Conservation (phyloP, 2,329 filamentous ascomycete genomes). For the Corynespora cassiicola region DNA sequence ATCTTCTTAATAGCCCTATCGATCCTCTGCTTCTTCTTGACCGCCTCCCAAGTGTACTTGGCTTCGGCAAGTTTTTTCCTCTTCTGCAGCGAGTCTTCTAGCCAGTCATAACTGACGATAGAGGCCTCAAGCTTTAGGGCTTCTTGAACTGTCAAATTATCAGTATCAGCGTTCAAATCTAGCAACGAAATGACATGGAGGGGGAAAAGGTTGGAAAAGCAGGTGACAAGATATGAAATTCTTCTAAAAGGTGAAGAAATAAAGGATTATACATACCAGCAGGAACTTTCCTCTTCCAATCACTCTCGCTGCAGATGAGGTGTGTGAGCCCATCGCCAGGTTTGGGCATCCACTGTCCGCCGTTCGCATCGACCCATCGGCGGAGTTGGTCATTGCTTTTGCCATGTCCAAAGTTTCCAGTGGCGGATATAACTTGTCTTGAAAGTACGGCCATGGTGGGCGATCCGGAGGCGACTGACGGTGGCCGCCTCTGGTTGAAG, state of each 20-base stretch:
- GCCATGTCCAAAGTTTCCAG: constrained; percentile 62
- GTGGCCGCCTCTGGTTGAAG: background rate
- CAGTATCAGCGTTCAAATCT: constrained; percentile 2
- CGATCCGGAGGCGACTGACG: too few species aligned
- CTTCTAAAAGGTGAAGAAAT: too few species aligned
- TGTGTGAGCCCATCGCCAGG: constrained; percentile 71
- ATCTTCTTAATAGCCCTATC: constrained; percentile 34
- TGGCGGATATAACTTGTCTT: constrained; percentile 61
- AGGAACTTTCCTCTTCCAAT: constrained; percentile 61
- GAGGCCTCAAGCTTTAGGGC: constrained; percentile 25
- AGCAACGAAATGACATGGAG: constrained; percentile 5
- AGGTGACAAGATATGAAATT: too few species aligned
- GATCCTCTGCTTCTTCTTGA: constrained; percentile 34
- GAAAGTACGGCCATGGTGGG: constrained; percentile 55
- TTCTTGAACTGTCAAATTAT: constrained; percentile 19
- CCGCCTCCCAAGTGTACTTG: constrained; percentile 39
- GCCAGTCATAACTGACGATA: constrained; percentile 53
- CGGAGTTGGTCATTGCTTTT: constrained; percentile 60
- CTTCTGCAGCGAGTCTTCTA: constrained; percentile 56
- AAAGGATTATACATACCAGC: too few species aligned
- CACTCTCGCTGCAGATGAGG: constrained; percentile 69
- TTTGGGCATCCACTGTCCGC: constrained; percentile 62
- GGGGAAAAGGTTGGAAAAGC: too few species aligned
- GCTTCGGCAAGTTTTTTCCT: constrained; percentile 38
- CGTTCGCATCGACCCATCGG: constrained; percentile 69